Conservation (phyloP, 1,139 yeast species). For the Arxiozyma bovina region DNA sequence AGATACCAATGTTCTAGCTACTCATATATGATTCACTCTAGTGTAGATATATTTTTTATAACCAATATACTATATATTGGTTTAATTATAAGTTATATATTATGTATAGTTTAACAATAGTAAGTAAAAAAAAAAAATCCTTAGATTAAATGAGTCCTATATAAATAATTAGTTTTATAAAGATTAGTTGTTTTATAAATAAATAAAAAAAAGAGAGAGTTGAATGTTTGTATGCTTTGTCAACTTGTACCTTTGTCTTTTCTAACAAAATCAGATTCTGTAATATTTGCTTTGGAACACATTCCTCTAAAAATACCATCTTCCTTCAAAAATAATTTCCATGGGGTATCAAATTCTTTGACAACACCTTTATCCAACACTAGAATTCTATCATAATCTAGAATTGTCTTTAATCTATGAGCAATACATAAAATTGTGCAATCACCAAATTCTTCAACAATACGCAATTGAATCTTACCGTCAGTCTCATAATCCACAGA, state of each 20-base stretch:
- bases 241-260: not conserved
- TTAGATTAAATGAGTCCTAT: too few relatives aligned
- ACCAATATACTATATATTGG: too few relatives aligned
- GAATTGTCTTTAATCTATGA: slow-evolving; percentile 62
- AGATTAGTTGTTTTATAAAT: too few relatives aligned
- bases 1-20: not conserved
- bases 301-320: slow-evolving; percentile 48
- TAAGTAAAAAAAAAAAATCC: too few relatives aligned
- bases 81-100: too few relatives aligned
- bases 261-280: slow-evolving; percentile 32
- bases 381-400: slow-evolving; percentile 54
- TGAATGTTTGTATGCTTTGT: too few relatives aligned
- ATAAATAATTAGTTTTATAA: too few relatives aligned
- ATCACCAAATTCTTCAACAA: slow-evolving; percentile 48
- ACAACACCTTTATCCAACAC: slow-evolving; percentile 59
- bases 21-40: too few relatives aligned
- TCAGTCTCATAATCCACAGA: slow-evolving; percentile 77
- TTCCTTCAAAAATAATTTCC: slow-evolving; percentile 35
- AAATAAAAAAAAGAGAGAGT: too few relatives aligned
- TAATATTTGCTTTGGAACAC: slow-evolving; percentile 52
- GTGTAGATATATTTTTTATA: too few relatives aligned
- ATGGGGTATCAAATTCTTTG: slow-evolving; percentile 51
- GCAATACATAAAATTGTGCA: slow-evolving; percentile 76
- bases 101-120: not conserved
- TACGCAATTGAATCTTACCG: slow-evolving; percentile 57